Base-by-base conservation (phyloP, 169 alveolate species). In the Cyclospora cayetanensis region DNA sequence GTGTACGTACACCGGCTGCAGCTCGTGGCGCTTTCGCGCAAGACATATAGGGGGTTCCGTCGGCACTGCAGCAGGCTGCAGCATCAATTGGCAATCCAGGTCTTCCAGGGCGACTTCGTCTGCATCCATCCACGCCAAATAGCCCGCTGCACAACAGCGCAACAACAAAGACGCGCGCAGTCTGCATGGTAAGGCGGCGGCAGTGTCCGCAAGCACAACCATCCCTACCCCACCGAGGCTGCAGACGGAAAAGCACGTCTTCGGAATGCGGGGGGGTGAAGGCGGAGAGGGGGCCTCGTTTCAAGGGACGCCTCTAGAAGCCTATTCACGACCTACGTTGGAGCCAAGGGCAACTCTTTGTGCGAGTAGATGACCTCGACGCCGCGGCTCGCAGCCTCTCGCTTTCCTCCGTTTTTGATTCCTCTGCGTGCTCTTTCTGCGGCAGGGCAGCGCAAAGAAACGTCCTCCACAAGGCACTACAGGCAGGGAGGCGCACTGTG, bases 51-150 rank as follows among this genome's bases (percentile, higher is more conserved):
- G 90, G 29, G 90, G 80, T 25, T 63, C 77, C 7, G 90, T 83
- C 34, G 90, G 80, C 25, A 63, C 43, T 37, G 90, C 90, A 5
- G 90, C 90, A 39, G 77, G 90, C 80, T 60, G 82, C 80, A 83
- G 90, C 80, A 63, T 60, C 80, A 25, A 0, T n/a, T 35, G 79
- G 27, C 76, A 37, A 37, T 79, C 93, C 35, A 82, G 66, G 65
- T 90, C 94, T 65, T 90, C 94, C 34, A 66, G 31, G 34, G 77
- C 27, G 42, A 90, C 27, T 66, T 68, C 84, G 72, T 90, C 94
- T 52, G 37, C 76, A 35, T 80, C 90, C 79, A 68, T 50, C 94
- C 93, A 90, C 5, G 93, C 68, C 3, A 53, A 15, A 42, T 90
- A 90, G 52, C 60, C 53, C 43, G 91, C 91, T 80, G 91, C 70